Percentiles rank a stretch among this genome's conserved stretches.
Evolutionary conservation across 2,329 filamentous ascomycete genomes (phyloP).

Genomic region (Fusarium coffeatum): DNA sequence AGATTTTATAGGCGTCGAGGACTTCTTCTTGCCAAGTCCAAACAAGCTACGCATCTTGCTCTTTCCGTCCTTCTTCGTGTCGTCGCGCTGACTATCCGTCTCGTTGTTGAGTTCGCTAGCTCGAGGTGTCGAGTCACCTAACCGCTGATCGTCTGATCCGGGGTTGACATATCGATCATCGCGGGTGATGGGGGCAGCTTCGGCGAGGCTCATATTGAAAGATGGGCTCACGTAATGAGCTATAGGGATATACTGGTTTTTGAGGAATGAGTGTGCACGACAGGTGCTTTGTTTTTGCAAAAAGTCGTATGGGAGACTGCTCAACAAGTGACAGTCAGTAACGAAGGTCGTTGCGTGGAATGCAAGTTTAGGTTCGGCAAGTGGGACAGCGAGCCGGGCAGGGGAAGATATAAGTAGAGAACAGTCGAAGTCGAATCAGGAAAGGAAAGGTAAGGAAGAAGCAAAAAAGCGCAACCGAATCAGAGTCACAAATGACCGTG

Average conservation of each 20-base stretch:
- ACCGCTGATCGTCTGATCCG: conserved; percentile 43
- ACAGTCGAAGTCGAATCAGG: neutral
- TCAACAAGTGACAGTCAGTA: conserved; percentile 27
- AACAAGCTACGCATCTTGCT: conserved; percentile 69
- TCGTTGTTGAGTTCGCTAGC: conserved; percentile 59
- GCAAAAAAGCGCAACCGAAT: conserved; percentile 14
- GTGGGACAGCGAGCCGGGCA: conserved; percentile 7
- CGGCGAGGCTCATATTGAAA: conserved; percentile 48
- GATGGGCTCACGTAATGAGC: neutral
- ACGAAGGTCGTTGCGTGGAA: conserved; percentile 29
- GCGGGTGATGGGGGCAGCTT: conserved; percentile 40
- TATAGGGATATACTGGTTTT: neutral
- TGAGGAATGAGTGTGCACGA: neutral
- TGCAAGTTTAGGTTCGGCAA: conserved; percentile 26
- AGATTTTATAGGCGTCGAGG: conserved; percentile 27
- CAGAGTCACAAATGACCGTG: conserved; percentile 23
- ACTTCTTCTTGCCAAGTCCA: conserved; percentile 71
- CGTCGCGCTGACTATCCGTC: conserved; percentile 20
- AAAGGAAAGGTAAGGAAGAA: neutral
- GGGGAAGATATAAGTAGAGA: conserved; percentile 5
- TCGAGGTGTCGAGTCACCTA: conserved; percentile 50
- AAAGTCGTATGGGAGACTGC: conserved; percentile 21
- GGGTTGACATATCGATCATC: conserved; percentile 35
- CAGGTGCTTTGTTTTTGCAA: conserved; percentile 4
- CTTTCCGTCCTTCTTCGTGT: conserved; percentile 42